Conservation (phyloP, 352 stramenopile species). For the Lagenidium sp. region DNA sequence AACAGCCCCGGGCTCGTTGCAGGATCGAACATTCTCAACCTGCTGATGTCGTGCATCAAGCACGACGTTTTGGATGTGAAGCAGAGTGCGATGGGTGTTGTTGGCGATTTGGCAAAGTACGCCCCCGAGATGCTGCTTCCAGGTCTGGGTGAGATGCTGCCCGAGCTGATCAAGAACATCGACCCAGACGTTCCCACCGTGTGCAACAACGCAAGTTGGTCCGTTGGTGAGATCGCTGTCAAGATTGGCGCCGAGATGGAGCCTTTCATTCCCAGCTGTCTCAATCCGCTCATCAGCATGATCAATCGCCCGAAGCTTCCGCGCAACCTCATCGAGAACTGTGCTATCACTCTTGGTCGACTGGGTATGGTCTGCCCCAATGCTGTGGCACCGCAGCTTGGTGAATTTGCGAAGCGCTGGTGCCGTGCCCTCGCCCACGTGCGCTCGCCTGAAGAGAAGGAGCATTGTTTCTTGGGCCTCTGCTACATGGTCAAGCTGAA, state of each 20-base stretch:
- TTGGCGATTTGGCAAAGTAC: conserved; percentile 86
- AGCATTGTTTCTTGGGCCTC: conserved; percentile 84
- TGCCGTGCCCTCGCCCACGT: conserved; percentile 82
- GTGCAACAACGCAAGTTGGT: conserved; percentile 92
- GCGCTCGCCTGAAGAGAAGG: conserved; percentile 78
- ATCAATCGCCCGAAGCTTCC: conserved; percentile 84
- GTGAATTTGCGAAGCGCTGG: conserved; percentile 85
- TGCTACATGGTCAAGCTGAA: conserved; percentile 91
- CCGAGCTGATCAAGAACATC: conserved; percentile 85
- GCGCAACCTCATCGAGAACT: conserved; percentile 86
- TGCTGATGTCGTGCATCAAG: conserved; percentile 81
- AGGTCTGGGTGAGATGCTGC: conserved; percentile 66
- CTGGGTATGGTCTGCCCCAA: conserved; percentile 84
- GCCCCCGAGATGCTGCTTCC: conserved; percentile 56
- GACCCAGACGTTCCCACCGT: conserved; percentile 81
- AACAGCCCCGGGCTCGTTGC: conserved; percentile 71
- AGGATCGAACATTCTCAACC: conserved; percentile 80
- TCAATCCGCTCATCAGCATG: conserved; percentile 72
- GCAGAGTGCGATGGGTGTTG: conserved; percentile 85
- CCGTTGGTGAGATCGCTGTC: conserved; percentile 84
- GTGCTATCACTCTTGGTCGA: conserved; percentile 84
- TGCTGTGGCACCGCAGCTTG: conserved; percentile 66
- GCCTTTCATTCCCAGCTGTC: conserved; percentile 65
- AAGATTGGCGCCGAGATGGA: conserved; percentile 80
- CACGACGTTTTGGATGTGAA: conserved; percentile 85